A percentile compares a stretch with the other conserved stretches of the same genome.
phyloP scores from a whole-genome alignment of 345 rosid genomes.

The Bruguiera parviflora region DNA sequence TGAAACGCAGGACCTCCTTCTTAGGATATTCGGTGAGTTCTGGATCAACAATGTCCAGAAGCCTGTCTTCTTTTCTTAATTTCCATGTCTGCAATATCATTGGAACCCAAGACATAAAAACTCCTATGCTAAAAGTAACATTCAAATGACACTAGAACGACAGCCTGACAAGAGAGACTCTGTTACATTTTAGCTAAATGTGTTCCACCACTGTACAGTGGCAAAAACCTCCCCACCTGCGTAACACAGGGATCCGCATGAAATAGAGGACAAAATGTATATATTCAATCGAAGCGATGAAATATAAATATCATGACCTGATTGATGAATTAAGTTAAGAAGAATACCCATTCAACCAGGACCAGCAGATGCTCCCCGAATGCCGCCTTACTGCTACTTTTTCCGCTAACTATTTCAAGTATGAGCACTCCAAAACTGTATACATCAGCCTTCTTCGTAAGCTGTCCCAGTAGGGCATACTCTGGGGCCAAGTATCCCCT shows the following conservation, averaged over 20 bases:
- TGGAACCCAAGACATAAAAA: slow-evolving; percentile 1
- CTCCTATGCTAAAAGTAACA: no score
- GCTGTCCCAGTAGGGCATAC: slow-evolving; percentile 78
- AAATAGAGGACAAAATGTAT: no score
- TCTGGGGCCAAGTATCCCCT: slow-evolving; percentile 98
- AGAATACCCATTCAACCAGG: slow-evolving; percentile 87
- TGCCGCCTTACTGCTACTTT: slow-evolving; percentile 74
- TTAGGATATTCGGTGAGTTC: slow-evolving; percentile 53
- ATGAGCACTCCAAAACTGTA: slow-evolving; percentile 86
- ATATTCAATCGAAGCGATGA: no score
- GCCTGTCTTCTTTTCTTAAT: slow-evolving; percentile 61
- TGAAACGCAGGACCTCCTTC: slow-evolving; percentile 58
- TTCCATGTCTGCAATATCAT: slow-evolving; percentile 75
- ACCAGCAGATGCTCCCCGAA: slow-evolving; percentile 65
- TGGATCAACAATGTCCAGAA: slow-evolving; percentile 67
- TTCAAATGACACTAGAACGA: no score
- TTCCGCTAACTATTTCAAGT: slow-evolving; percentile 79
- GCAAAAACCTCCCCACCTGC: no score
- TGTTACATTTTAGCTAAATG: no score
- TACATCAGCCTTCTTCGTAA: slow-evolving; percentile 92
- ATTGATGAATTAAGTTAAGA: slow-evolving; percentile 5
- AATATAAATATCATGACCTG: no score
- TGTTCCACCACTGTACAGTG: no score
- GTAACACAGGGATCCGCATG: no score
- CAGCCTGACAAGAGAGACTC: no score